Percentiles rank a stretch among this genome's conserved stretches.
These are phyloP conservation scores for Nasturtium officinale DNA, from an alignment of 345 rosid genomes.

Conservation along the genomic window DNA sequence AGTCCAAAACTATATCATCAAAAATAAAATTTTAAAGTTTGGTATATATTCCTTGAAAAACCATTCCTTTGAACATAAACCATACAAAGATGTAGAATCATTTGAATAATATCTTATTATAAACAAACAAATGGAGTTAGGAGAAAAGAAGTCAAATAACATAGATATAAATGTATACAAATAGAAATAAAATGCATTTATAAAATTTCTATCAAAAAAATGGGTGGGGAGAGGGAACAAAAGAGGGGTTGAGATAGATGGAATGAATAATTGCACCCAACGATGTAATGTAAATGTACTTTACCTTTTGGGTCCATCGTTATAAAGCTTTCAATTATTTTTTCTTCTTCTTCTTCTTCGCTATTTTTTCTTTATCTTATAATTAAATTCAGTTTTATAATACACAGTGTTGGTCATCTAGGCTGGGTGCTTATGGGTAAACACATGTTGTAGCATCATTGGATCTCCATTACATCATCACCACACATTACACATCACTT, in stretches of 20 bases:
- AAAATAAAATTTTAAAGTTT: neutral
- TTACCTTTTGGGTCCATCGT: slow-evolving; percentile 73
- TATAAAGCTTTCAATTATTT: slow-evolving; percentile 45
- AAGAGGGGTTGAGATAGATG: slow-evolving; percentile 55
- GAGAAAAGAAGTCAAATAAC: slow-evolving; percentile 24
- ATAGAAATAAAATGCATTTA: slow-evolving; percentile 3
- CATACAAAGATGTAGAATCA: slow-evolving; percentile 18
- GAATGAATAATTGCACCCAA: slow-evolving; percentile 83
- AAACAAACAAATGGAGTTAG: slow-evolving; percentile 33
- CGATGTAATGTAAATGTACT: slow-evolving; percentile 49
- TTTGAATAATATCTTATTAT: slow-evolving; percentile 32
- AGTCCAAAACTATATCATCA: slow-evolving; percentile 6
- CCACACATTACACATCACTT: slow-evolving; percentile 32
- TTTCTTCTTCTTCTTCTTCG: slow-evolving; percentile 4
- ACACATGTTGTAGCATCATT: slow-evolving; percentile 46
- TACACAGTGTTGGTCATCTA: slow-evolving; percentile 30
- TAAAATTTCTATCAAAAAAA: neutral
- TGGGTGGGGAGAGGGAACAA: slow-evolving; percentile 41
- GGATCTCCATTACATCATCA: slow-evolving; percentile 39
- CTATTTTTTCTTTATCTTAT: neutral
- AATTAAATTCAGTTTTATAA: neutral
- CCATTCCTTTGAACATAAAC: slow-evolving; percentile 13
- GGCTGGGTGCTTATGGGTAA: slow-evolving; percentile 44
- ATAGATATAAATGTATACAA: slow-evolving; percentile 5
- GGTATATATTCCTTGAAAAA: slow-evolving; percentile 20